These are phyloP conservation scores for Sesbania bispinosa DNA, from an alignment of 306 rosid species.

Conservation along the genomic window DNA sequence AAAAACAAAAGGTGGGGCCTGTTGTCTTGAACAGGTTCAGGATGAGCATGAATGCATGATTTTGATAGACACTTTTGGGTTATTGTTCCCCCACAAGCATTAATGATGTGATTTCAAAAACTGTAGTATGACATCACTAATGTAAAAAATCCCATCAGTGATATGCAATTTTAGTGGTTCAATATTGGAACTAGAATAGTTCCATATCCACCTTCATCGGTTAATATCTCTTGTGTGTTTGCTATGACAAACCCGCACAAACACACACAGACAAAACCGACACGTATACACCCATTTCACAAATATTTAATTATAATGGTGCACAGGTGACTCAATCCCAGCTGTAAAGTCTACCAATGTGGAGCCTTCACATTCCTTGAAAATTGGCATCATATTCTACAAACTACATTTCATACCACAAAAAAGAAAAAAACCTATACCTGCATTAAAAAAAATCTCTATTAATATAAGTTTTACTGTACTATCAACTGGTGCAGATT, in stretches of 20 bases:
- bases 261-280: conserved; percentile 14
- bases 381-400: conserved; percentile 6
- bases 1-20: neutral
- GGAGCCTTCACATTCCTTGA: conserved; percentile 9
- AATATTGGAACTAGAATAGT: conserved; percentile 20
- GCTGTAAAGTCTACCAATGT: conserved; percentile 1
- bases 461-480: neutral
- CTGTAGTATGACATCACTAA: conserved; percentile 24
- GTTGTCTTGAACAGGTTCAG: neutral
- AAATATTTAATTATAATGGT: conserved; percentile 8
- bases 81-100: conserved; percentile 11
- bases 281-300: conserved; percentile 31
- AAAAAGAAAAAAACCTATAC: neutral
- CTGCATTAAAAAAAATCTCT: neutral
- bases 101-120: neutral
- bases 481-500: neutral
- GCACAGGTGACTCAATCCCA: conserved; percentile 15
- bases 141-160: conserved; percentile 24
- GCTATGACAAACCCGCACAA: neutral
- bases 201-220: conserved; percentile 46
- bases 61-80: conserved; percentile 18
- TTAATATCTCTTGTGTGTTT: conserved; percentile 18
- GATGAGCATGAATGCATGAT: conserved; percentile 18
- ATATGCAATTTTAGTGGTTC: neutral
- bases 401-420: neutral